Base-by-base conservation (phyloP, 257 asterid species). In the Plantago elongata region DNA sequence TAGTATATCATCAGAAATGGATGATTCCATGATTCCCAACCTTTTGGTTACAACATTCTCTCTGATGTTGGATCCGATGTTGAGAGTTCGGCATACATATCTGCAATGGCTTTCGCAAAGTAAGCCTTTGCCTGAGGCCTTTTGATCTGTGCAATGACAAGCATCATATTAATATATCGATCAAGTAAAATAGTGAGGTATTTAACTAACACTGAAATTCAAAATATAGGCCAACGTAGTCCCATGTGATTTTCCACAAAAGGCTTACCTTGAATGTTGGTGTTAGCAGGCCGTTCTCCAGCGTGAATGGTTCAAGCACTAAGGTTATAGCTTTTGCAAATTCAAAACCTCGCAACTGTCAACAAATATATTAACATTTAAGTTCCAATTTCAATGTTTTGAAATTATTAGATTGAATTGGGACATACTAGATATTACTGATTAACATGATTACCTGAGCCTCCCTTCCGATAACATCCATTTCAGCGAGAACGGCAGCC, bases 291-390 rank as follows among this genome's bases (percentile, higher is more conserved):
- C 87, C 85, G 16, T 83, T 88, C 76, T 85, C 96, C 62, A 76
- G 11, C 2, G 85, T 61, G 67, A 88, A 83, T 11, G 96, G 93
- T 30, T 88, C 90, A 0, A 65, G 77, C 61, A 81, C 85, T 62
- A 88, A 75, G 18, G 93, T 77, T 27, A 83, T 82, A 8, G 85
- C 82, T 77, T 85, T 88, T 50, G 81, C 95, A 62, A 69, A 83
- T 71, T 88, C 93, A 15, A 88, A 88, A n/a, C 96, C 96, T 61
- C 85, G 72, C 62, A 88, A 72, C 96, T 85, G 95, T 48, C 40
- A 34, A 34, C 40, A 34, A 34, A 4, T 34, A 34, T 5, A 34
- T 34, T 34, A 34, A 7, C 40, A 34, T 0, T 34, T 3, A 34
- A 34, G 8, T 34, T 60, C 15, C 3, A 45, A 18, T 12, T 44